These are phyloP conservation scores for Strobilomyces confusus DNA, from an alignment of 768 basidiomycete species.

Conservation along the genomic window DNA sequence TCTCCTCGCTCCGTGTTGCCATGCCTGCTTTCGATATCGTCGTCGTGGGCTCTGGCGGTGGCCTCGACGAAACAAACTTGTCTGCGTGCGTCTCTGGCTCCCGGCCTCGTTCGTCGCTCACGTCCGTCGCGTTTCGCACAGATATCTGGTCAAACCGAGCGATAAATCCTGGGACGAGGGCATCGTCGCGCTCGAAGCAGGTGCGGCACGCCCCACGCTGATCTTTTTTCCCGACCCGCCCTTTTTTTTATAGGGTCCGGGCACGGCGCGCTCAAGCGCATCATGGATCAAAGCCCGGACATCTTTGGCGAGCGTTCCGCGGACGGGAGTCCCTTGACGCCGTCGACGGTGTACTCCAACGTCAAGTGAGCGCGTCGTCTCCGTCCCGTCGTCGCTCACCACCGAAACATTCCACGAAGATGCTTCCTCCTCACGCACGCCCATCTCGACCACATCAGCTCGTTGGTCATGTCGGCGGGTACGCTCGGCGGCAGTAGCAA, in stretches of 20 bases:
- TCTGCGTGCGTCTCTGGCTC: slow-evolving; percentile 57
- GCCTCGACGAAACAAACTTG: slow-evolving; percentile 85
- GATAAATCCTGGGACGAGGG: slow-evolving; percentile 72
- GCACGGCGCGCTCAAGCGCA: slow-evolving; percentile 65
- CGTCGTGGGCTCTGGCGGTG: slow-evolving; percentile 83
- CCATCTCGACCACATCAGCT: slow-evolving; percentile 86
- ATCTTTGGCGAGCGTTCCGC: slow-evolving; percentile 41
- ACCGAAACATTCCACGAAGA: slow-evolving; percentile 28
- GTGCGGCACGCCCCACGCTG: slow-evolving; percentile 34
- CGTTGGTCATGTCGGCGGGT: slow-evolving; percentile 81
- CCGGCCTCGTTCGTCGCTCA: slow-evolving; percentile 1
- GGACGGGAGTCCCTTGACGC: slow-evolving; percentile 16
- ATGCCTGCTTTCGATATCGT: slow-evolving; percentile 66
- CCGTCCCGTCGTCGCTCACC: background rate
- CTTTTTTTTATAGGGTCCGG: slow-evolving; percentile 85
- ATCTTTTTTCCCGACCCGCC: background rate
- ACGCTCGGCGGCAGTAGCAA: slow-evolving; percentile 60
- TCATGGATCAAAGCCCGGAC: slow-evolving; percentile 53
- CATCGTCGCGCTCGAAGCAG: slow-evolving; percentile 82
- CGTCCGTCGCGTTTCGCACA: slow-evolving; percentile 27
- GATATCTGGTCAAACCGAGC: slow-evolving; percentile 84
- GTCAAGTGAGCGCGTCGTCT: slow-evolving; percentile 27
- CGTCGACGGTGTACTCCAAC: slow-evolving; percentile 27
- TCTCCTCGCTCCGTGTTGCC: background rate
- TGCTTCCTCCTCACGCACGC: slow-evolving; percentile 86